Evolutionary conservation across 225 moss, liverwort and hornwort genomes (phyloP).

Genomic region (Ulota crispa): DNA sequence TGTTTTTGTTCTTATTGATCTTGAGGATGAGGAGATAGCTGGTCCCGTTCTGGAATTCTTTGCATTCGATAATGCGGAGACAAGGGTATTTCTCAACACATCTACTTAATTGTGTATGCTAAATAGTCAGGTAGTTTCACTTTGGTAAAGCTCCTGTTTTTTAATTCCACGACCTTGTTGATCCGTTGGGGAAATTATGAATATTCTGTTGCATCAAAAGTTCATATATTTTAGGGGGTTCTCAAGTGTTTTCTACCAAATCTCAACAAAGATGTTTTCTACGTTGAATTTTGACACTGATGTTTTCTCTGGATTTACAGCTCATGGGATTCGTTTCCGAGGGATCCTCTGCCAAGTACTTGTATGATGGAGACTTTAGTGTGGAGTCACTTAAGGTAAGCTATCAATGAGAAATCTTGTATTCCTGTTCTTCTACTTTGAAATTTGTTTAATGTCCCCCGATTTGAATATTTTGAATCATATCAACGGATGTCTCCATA

Average conservation of each 20-base stretch:
- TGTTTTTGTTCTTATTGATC: constrained; percentile 70
- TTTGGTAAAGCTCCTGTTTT: background rate
- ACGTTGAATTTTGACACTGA: background rate
- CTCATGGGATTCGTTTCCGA: constrained; percentile 69
- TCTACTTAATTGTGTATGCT: background rate
- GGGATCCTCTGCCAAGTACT: constrained; percentile 56
- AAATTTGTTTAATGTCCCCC: background rate
- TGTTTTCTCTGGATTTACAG: constrained; percentile 44
- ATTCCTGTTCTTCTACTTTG: background rate
- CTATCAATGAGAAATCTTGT: background rate
- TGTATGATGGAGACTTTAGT: constrained; percentile 65
- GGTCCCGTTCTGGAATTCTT: constrained; percentile 66
- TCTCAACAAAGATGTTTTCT: background rate
- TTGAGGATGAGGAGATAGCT: constrained; percentile 65
- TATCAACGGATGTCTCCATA: background rate
- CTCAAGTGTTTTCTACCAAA: background rate
- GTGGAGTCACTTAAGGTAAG: constrained; percentile 62
- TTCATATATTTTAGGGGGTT: background rate
- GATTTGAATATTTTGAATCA: background rate
- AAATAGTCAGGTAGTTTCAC: background rate
- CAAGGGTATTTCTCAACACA: constrained; percentile 42
- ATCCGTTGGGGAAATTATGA: background rate
- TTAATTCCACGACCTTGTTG: background rate
- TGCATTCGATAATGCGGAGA: constrained; percentile 53
- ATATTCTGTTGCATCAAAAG: background rate